phyloP scores from a whole-genome alignment of 805 yeast genomes.

The Saturnispora mendoncae region DNA sequence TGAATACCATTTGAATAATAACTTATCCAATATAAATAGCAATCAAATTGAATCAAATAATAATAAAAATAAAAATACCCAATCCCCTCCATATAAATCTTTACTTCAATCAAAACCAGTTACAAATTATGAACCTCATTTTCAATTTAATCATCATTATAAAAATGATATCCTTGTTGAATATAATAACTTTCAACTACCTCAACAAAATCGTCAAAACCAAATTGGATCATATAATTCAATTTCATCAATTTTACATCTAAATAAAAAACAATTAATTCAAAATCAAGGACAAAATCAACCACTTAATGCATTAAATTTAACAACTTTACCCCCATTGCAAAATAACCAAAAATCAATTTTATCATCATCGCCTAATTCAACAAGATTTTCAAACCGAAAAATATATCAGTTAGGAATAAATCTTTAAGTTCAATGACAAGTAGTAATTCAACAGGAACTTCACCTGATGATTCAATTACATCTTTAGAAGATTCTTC shows the following conservation, averaged over 20 bases:
- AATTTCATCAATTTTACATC: too few species aligned
- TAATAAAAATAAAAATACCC: not conserved
- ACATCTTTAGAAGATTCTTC: constrained; percentile 3
- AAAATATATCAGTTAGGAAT: not conserved
- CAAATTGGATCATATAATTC: too few species aligned
- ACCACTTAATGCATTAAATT: too few species aligned
- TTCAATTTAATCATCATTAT: not conserved
- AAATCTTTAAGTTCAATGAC: constrained; percentile 1
- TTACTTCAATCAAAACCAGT: not conserved
- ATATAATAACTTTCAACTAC: not conserved
- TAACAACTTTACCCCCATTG: not conserved
- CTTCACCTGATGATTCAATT: constrained; percentile 1
- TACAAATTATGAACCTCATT: not conserved
- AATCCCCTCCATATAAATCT: not conserved
- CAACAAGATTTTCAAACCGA: not conserved
- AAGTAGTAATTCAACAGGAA: not conserved
- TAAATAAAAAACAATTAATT: too few species aligned
- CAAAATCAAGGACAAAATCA: too few species aligned
- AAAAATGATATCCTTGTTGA: not conserved
- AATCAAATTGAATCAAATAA: too few species aligned
- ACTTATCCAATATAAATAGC: too few species aligned
- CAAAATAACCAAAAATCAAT: not conserved
- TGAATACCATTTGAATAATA: not conserved
- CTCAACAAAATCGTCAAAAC: not conserved
- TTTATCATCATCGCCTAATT: not conserved